Evolutionary conservation across 2,329 filamentous ascomycete species (phyloP).

Genomic region (Biscogniauxia marginata): DNA sequence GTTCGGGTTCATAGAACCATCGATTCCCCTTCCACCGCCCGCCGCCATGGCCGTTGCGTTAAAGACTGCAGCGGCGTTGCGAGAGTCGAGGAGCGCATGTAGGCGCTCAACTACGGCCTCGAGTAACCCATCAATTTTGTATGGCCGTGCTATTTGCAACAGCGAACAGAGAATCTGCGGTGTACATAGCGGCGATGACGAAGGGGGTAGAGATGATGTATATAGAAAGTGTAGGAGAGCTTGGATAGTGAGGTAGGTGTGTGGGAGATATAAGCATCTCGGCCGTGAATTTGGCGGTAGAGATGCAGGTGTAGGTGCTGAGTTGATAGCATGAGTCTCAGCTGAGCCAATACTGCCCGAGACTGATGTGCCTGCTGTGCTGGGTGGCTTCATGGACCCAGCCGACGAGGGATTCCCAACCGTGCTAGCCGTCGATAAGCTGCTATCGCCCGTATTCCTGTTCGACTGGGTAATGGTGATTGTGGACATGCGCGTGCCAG

Average conservation of each 20-base stretch:
- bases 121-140: slow-evolving; percentile 86
- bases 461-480: slow-evolving; percentile 78
- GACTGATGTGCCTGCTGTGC: slow-evolving; percentile 44
- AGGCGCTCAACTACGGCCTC: slow-evolving; percentile 91
- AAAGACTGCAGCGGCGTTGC: slow-evolving; percentile 95
- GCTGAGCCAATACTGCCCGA: slow-evolving; percentile 39
- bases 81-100: slow-evolving; percentile 83
- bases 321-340: slow-evolving; percentile 51
- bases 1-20: slow-evolving; percentile 63
- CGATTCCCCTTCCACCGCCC: slow-evolving; percentile 82
- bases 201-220: slow-evolving; percentile 80
- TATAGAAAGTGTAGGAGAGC: slow-evolving; percentile 92
- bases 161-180: slow-evolving; percentile 95
- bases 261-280: slow-evolving; percentile 86
- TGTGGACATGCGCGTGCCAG: slow-evolving; percentile 70
- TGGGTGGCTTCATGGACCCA: slow-evolving; percentile 42
- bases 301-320: slow-evolving; percentile 55
- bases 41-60: slow-evolving; percentile 98
- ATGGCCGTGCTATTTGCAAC: slow-evolving; percentile 88
- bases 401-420: slow-evolving; percentile 34
- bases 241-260: slow-evolving; percentile 85
- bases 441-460: slow-evolving; percentile 49
- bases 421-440: slow-evolving; percentile 45
- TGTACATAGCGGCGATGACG: slow-evolving; percentile 76
- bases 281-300: slow-evolving; percentile 67